phyloP scores from a whole-genome alignment of 441 rosid genomes.

The Jatropha multifida region DNA sequence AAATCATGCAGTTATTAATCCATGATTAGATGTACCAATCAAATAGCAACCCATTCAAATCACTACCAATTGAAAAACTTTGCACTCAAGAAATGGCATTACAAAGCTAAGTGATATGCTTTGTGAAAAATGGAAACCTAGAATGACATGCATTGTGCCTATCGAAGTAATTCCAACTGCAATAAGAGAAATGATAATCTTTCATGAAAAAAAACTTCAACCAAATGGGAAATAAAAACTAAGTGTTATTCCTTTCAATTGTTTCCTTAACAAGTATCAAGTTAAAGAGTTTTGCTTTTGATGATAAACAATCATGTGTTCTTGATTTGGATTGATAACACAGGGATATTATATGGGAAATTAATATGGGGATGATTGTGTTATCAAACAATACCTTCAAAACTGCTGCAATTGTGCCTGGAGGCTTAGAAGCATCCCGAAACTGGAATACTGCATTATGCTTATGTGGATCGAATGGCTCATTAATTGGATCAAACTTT shows the following conservation, averaged over 20 bases:
- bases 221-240: background rate
- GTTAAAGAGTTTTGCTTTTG: background rate
- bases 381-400: slow-evolving; percentile 56
- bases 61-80: background rate
- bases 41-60: background rate
- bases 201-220: background rate
- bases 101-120: background rate
- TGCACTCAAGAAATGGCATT: background rate
- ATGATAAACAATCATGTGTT: background rate
- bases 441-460: slow-evolving; percentile 81
- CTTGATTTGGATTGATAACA: background rate
- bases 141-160: background rate
- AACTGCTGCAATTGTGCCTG: slow-evolving; percentile 83
- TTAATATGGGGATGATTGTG: background rate
- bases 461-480: slow-evolving; percentile 87
- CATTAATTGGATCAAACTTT: slow-evolving; percentile 70
- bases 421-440: slow-evolving; percentile 84
- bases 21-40: background rate
- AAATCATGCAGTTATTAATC: background rate
- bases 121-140: background rate
- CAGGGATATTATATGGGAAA: background rate
- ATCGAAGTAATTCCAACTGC: background rate
- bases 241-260: background rate
- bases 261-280: background rate
- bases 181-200: background rate